A percentile compares a stretch with the other conserved stretches of the same genome.
Conservation (phyloP, 2,329 filamentous ascomycete species). For the Trichophyton rubrum region DNA sequence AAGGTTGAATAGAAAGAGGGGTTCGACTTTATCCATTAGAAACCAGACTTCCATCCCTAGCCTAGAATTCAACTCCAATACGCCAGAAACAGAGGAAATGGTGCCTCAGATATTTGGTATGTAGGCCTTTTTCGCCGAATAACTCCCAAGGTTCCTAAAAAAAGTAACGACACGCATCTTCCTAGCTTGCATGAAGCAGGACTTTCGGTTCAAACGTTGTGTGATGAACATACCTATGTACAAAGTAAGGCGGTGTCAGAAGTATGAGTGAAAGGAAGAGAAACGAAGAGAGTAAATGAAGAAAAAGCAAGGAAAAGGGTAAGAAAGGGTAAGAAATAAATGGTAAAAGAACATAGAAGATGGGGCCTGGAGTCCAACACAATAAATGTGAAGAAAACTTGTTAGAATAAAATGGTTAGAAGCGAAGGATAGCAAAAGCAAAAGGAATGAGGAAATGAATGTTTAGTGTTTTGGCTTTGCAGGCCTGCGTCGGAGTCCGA, state of each 20-base stretch:
- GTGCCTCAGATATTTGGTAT: background rate
- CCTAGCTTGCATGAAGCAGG: background rate
- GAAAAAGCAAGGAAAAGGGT: background rate
- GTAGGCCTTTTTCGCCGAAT: background rate
- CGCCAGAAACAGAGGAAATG: background rate
- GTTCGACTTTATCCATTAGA: background rate
- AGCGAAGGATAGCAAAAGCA: background rate
- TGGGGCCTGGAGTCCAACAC: background rate
- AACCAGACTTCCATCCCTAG: background rate
- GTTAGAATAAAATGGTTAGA: background rate
- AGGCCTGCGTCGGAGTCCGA: constrained; percentile 25
- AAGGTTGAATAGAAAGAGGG: background rate
- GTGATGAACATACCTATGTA: background rate
- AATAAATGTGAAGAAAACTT: no score
- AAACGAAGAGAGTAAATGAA: background rate
- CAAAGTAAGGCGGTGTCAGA: background rate
- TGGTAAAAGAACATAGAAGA: background rate
- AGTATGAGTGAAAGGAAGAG: background rate
- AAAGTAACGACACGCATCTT: background rate
- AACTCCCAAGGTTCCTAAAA: background rate
- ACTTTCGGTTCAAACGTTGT: background rate
- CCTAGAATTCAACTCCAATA: background rate
- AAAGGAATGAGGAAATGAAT: background rate
- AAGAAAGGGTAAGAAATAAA: background rate
- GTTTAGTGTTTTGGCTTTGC: background rate